Evolutionary conservation across 1,284 basidiomycete genomes (phyloP).

Genomic region (Tetrapyrgos nigripes): DNA sequence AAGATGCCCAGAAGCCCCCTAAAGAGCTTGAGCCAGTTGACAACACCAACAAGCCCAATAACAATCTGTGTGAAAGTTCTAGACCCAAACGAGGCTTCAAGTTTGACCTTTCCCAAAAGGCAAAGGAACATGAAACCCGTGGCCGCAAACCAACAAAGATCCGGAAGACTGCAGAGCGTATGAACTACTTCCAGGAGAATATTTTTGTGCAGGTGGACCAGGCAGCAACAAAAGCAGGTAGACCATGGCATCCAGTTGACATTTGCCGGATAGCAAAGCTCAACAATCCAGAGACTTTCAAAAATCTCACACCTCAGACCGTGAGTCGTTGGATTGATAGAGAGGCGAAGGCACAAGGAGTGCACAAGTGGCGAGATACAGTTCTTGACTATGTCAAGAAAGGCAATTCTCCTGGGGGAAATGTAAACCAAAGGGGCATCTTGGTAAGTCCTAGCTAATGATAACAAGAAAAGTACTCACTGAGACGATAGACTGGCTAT

Average conservation of each 20-base stretch:
- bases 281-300: background rate
- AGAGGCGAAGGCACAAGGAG: slow-evolving; percentile 6
- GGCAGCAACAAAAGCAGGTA: background rate
- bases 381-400: slow-evolving; percentile 1
- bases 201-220: background rate
- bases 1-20: too few relatives aligned
- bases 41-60: too few relatives aligned
- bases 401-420: slow-evolving; percentile 8
- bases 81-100: slow-evolving; percentile 2
- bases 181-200: slow-evolving; percentile 2
- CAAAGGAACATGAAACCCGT: background rate
- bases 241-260: background rate
- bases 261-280: background rate
- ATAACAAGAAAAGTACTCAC: background rate
- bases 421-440: slow-evolving; percentile 1
- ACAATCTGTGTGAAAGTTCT: slow-evolving; percentile 1
- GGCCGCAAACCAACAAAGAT: background rate
- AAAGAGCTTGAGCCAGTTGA: too few relatives aligned
- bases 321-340: slow-evolving; percentile 11
- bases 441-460: background rate
- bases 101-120: background rate
- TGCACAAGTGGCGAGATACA: slow-evolving; percentile 7
- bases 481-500: background rate
- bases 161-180: background rate
- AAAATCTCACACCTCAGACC: background rate